Evolutionary conservation across 306 rosid genomes (phyloP), one percentile per base, ranked within the genome.

Genomic region (Carpinus fangiana): DNA sequence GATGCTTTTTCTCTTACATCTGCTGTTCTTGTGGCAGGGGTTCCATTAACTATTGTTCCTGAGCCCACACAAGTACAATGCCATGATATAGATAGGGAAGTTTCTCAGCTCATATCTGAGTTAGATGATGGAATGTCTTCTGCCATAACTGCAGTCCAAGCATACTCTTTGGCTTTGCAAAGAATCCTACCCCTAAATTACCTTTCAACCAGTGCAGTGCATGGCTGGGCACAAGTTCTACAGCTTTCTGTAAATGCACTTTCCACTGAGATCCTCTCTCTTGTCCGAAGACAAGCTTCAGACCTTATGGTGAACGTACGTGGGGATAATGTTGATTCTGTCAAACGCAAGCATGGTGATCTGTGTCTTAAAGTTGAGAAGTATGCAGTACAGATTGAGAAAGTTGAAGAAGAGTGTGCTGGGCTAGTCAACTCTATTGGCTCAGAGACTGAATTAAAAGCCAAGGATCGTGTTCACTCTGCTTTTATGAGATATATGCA

Each of bases 61-160:
- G 98, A 94, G 86, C 98, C 98, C 74, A 94, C 98, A 56, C 98
- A 92, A 83, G 96, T 78, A 78, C 98, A 94, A 73, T 94, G 96
- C 85, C 88, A 83, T 70, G 98, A 94, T 87, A 94, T 94, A 75
- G 98, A 94, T 80, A 85, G 89, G 87, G 97, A 94, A 86, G 90
- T 92, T 80, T 88, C 90, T 88, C 96, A 89, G 54, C 86, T 83
- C 76, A 80, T 87, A 68, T 83, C 93, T 79, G 93, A 93, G 81
- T 80, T 94, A 78, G 91, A 89, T 82, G 89, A 84, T 85, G 98
- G 93, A 71, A 85, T 92, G 61, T 78, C 92, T 87, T 92, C 93
- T 78, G 92, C 94, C 38, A 57, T 73, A 76, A 73, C 85, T 60
- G 87, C 93, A 76, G 83, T 92, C 82, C 92, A 90, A 81, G 83